These are phyloP conservation scores for Calocera cornea DNA, from an alignment of 768 basidiomycete genomes.

Conservation along the genomic window DNA sequence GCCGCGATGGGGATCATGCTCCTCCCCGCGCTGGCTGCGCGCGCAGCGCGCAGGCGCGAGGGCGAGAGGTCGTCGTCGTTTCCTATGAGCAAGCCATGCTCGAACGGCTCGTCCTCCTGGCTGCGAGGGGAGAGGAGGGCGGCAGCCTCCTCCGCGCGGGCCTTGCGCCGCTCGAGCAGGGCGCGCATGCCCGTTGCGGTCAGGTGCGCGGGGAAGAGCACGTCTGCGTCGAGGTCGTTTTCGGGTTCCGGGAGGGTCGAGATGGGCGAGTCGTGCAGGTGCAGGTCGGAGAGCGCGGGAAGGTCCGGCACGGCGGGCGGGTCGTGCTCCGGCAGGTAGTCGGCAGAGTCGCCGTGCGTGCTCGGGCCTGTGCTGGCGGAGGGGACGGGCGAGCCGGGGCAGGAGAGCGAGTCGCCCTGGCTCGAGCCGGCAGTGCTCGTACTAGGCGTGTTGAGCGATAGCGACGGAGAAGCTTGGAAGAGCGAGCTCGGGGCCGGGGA, in stretches of 20 bases:
- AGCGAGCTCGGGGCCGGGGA: not conserved
- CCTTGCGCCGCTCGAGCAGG: not conserved
- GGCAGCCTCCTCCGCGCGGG: not conserved
- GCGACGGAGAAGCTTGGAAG: not conserved
- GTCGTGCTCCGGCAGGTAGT: too few relatives aligned
- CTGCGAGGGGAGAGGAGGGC: not conserved
- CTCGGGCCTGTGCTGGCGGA: not conserved
- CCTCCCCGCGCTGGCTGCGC: not conserved
- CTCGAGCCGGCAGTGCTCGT: not conserved
- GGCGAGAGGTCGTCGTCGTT: constrained; percentile 74
- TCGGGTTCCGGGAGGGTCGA: not conserved
- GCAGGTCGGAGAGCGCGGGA: too few relatives aligned
- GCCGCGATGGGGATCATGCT: not conserved
- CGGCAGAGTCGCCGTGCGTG: not conserved
- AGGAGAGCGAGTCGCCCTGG: not conserved
- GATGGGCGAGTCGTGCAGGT: not conserved
- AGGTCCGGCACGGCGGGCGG: too few relatives aligned
- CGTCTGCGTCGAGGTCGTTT: not conserved
- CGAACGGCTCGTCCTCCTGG: constrained; percentile 60
- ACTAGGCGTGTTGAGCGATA: not conserved
- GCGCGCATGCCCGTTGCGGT: not conserved
- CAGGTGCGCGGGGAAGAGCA: not conserved
- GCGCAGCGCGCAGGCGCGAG: constrained; percentile 37
- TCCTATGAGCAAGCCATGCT: constrained; percentile 69
- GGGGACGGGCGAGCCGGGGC: not conserved